Evolutionary conservation across 1,284 basidiomycete species (phyloP), one percentile per base, ranked within the genome.

Genomic region (Pterulicium gracile): DNA sequence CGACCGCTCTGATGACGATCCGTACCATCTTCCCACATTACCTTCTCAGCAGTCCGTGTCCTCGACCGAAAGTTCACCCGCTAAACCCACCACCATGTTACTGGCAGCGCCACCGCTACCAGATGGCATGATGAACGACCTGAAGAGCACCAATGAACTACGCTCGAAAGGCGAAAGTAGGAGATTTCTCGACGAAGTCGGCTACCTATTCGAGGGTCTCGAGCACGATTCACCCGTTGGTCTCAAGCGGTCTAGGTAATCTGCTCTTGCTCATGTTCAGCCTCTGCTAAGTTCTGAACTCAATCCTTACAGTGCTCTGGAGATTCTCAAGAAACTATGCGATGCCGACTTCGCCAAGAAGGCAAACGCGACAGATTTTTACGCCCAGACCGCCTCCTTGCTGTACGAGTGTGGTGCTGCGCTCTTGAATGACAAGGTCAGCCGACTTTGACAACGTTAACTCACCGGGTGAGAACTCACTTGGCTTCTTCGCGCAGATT

Each of bases 121-220:
- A 2, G 58, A 60, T 22, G 77, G 75, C 13, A 76, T 80, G 72
- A 76, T 77, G 65, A 87, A 86, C 54, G 81, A 85, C 45, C 56
- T 88, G 43, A 84, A 81, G 57, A 88, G 82, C 50, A 85, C 88
- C 43, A 83, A 81, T 0, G 86, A 89, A 53, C 65, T 89, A 27
- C 66, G 85, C 46, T 81, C 73, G 54, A 84, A 83, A 56, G 86
- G 86, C n/a, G 84, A 89, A 61, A 78, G 70, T 45, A 67, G 86
- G 51, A 66, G 84, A 15, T 89, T 89, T 55, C 58, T 86, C 42
- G 86, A 89, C 50, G 86, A 88, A 55, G 72, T 87, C 2, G 86
- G 85, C 0, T 89, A 88, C 61, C 61, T 89, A 2, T 81, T 88
- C 47, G 86, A 89, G 58, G 85, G 86, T 1, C 70, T 89, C 58